Base-by-base conservation (phyloP, 2,329 filamentous ascomycete species). In the Byssoonygena ceratinophila region DNA sequence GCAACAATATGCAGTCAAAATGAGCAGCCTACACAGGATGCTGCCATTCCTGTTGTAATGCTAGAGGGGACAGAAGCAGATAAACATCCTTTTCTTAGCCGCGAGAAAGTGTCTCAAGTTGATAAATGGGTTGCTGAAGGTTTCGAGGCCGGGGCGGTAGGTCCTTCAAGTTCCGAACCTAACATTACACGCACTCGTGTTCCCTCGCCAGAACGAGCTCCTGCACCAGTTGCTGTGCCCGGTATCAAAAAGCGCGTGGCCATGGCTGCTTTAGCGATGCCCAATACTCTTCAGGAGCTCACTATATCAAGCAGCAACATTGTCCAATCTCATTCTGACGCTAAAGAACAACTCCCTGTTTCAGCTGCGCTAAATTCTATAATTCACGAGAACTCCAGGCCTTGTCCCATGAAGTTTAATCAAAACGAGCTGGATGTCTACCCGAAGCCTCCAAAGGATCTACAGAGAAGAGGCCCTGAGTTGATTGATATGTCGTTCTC, bases 51-150 rank as follows among this genome's bases (percentile, higher is more conserved):
- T 34, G 16, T 20, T 32, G 5, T n/a, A 18, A n/a, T 25, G 5
- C 1, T 44, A 43, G n/a, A 47, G 31, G 12, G 32, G 46, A 12
- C 22, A 31, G 18, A 32, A 41, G 39, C 39, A 11, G 34, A 34
- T 7, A 47, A 27, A 3, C 62, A 66, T 51, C 59, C 59, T 29
- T 65, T 57, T 36, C 43, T 66, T 9, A 60, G 59, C 5, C 45
- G 54, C 1, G 63, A 66, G 43, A 66, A 66, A 40, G 60, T 54
- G 5, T 61, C 60, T 12, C 57, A 58, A 36, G 64, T 67, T 9
- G 59, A 61, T 41, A 53, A 61, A 44, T 67, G 64, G 64, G 63
- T 65, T 31, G 48, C 54, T 11, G 60, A 65, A 20, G 56, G 60
- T 2, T 44, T 58, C 44, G 54, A 57, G 27, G 57, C 59, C 18